Conservation (phyloP, 1,284 basidiomycete species). For the Cutaneotrichosporon mucoides region DNA sequence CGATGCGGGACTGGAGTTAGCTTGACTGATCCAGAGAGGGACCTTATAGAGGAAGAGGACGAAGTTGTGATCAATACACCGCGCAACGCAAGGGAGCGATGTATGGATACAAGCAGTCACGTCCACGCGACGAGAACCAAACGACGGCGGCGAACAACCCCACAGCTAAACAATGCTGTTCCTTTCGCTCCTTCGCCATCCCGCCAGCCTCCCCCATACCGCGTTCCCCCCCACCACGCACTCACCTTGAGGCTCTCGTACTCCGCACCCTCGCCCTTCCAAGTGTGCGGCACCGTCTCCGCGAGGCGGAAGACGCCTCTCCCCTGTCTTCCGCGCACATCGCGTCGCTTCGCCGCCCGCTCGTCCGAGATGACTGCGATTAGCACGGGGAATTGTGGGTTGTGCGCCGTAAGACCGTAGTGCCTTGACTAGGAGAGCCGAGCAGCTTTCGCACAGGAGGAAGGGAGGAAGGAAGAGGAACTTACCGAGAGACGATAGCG, state of each 20-base stretch:
- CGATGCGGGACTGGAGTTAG: constrained; percentile 18
- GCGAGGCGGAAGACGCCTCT: constrained; percentile 48
- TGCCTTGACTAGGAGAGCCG: no score
- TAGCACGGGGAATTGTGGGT: background rate
- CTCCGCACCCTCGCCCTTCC: constrained; percentile 43
- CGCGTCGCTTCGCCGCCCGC: constrained; percentile 28
- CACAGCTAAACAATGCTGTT: no score
- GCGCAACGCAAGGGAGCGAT: no score
- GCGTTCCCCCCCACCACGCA: background rate
- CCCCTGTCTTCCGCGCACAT: constrained; percentile 20
- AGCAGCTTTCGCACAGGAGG: no score
- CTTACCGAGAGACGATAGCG: constrained; percentile 45
- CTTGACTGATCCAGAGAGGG: background rate
- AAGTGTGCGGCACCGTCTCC: constrained; percentile 48
- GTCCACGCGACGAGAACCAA: no score
- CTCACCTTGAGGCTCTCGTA: constrained; percentile 36
- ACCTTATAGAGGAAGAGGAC: no score
- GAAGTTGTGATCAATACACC: no score
- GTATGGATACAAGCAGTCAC: no score
- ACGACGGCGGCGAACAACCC: no score
- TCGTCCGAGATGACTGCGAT: constrained; percentile 37
- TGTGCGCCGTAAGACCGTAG: no score
- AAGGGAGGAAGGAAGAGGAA: background rate
- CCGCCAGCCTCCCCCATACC: no score
- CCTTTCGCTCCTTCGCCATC: no score